Conservation (phyloP, 495 filamentous ascomycete species). For the Hypoxylon lenormandii region DNA sequence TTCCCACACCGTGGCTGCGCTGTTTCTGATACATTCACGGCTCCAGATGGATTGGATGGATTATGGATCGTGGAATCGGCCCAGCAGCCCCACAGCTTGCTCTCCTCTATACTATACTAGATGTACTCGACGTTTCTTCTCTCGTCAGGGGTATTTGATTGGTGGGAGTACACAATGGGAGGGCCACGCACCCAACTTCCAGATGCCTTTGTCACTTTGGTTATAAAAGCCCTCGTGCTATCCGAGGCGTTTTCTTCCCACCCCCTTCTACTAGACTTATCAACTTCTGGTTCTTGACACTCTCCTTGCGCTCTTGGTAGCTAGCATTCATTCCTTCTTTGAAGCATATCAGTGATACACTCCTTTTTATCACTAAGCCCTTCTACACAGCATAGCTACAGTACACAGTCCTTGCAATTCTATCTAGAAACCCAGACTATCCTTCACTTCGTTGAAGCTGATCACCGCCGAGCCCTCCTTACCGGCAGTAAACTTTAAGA, state of each 20-base stretch:
- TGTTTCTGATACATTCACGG: conserved; percentile 40
- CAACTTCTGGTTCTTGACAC: conserved; percentile 43
- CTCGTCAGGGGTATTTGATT: conserved; percentile 19
- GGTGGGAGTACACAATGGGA: conserved; percentile 32
- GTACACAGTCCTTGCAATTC: conserved; percentile 30
- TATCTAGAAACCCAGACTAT: conserved; percentile 32
- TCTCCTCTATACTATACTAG: conserved; percentile 13
- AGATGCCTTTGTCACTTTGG: conserved; percentile 32
- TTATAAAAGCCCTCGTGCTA: conserved; percentile 38
- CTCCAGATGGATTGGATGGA: conserved; percentile 38
- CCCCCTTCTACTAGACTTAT: conserved; percentile 14
- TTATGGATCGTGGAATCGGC: conserved; percentile 30
- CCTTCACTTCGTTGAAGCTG: conserved; percentile 28
- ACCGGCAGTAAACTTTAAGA: conserved; percentile 20
- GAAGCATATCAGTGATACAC: conserved; percentile 43
- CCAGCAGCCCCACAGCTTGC: conserved; percentile 14
- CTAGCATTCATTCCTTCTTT: conserved; percentile 47
- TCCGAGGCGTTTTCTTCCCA: conserved; percentile 6
- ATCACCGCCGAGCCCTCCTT: conserved; percentile 23
- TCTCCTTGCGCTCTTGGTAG: conserved; percentile 43
- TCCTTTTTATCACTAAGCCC: conserved; percentile 46
- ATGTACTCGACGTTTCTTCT: conserved; percentile 29
- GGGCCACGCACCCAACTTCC: conserved; percentile 18
- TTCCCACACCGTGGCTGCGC: conserved; percentile 9
- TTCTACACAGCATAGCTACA: conserved; percentile 36